A percentile compares a stretch with the other conserved stretches of the same genome.
Evolutionary conservation across 192 early-diverging fungal genomes (phyloP).

Genomic region (Backusella westeae): DNA sequence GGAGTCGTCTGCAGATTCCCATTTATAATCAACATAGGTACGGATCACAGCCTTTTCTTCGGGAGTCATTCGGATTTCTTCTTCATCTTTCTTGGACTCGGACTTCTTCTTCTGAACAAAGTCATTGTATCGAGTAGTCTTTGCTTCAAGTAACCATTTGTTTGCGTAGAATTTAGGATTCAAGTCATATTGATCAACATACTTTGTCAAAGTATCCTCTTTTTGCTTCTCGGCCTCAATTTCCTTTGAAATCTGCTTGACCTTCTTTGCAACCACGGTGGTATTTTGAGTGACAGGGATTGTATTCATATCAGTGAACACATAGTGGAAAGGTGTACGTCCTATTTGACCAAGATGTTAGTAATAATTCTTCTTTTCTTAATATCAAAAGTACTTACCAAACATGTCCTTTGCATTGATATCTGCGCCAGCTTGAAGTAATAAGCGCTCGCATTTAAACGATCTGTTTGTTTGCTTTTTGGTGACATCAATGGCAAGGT

Average conservation of each 20-base stretch:
- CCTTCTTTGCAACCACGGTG: constrained; percentile 11
- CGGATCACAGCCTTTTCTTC: neutral
- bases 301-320: constrained; percentile 34
- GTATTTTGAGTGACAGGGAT: constrained; percentile 42
- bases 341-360: constrained; percentile 22
- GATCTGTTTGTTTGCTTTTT: constrained; percentile 47
- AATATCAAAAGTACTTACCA: constrained; percentile 13
- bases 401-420: constrained; percentile 50
- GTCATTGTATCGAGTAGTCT: neutral
- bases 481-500: constrained; percentile 44
- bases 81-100: neutral
- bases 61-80: neutral
- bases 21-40: constrained; percentile 17
- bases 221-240: constrained; percentile 8
- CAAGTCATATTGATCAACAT: neutral
- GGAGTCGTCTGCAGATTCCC: constrained; percentile 21
- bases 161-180: neutral
- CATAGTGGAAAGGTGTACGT: constrained; percentile 50
- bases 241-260: constrained; percentile 20
- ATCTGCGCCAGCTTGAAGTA: constrained; percentile 42
- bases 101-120: neutral
- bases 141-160: constrained; percentile 21
- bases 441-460: constrained; percentile 43
- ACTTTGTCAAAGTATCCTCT: neutral
- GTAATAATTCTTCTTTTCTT: neutral